Evolutionary conservation across 1,284 basidiomycete genomes (phyloP), one percentile per base, ranked within the genome.

Genomic region (Sporisorium sorghi): DNA sequence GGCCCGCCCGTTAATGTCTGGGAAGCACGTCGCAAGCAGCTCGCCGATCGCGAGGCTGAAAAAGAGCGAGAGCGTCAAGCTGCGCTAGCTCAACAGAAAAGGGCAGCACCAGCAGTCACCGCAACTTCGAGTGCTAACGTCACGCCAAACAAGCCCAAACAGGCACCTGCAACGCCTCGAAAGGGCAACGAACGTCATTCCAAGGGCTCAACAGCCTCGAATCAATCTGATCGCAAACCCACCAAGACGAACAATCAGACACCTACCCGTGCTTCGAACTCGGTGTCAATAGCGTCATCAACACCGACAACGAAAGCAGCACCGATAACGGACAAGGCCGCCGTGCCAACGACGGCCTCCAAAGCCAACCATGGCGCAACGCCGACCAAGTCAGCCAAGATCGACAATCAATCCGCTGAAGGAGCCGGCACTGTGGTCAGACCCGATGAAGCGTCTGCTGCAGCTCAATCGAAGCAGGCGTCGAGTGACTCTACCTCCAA

Each of bases 11-110:
- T 76, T 51, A 80, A 80, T 42, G 59, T 80, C 15, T 80, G 78
- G 78, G 78, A 80, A 37, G 71, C 62, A 14, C 52, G 78, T 7
- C 57, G 67, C 42, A 76, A 69, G 60, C 73, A 73, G 44, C 40
- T 78, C 37, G 64, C 73, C 12, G 71, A 76, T 26, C 72, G 67
- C 30, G 64, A 70, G 37, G 67, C 64, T 40, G 70, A 69, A 28
- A 64, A 60, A 42, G 59, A 64, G 43, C 33, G 57, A 24, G 56
- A 66, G 51, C 61, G 51, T 19, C 61, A 63, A 33, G 56, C 68
- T 12, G 14, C 46, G 2, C 30, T 46, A 8, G 46, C 60, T 6
- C 59, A 53, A 23, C 63, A 73, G 52, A 63, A 21, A 3, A 63
- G 67, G 39, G 53, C 59, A 35, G n/a, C 47, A 3, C 21, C 62